Evolutionary conservation across 371 early-diverging fungal species (phyloP).

Genomic region (Rhizopus arrhizus): DNA sequence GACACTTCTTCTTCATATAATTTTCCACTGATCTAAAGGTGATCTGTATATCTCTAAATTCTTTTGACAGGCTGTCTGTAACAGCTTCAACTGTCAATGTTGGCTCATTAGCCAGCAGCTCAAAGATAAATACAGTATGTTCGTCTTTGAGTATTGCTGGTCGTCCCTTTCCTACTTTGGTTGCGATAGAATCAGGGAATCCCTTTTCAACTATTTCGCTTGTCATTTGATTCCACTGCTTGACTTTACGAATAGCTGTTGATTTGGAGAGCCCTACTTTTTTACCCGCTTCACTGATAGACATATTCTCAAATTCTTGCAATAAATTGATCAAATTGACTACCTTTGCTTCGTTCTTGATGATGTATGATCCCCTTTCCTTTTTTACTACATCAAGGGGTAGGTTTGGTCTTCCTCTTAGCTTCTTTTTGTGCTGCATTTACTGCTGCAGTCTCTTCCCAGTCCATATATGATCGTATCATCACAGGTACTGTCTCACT

Average conservation of each 20-base stretch:
- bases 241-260: constrained; percentile 18
- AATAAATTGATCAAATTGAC: constrained; percentile 15
- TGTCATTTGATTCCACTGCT: constrained; percentile 23
- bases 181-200: constrained; percentile 17
- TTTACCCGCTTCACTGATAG: constrained; percentile 18
- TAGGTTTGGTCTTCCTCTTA: constrained; percentile 22
- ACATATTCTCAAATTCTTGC: constrained; percentile 22
- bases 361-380: constrained; percentile 18
- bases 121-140: constrained; percentile 16
- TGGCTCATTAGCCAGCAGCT: constrained; percentile 18
- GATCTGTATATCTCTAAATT: constrained; percentile 25
- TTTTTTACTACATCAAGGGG: constrained; percentile 12
- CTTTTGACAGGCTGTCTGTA: constrained; percentile 10
- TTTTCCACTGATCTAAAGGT: constrained; percentile 21
- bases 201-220: constrained; percentile 13
- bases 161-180: constrained; percentile 8
- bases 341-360: constrained; percentile 13
- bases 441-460: constrained; percentile 13
- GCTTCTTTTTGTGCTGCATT: constrained; percentile 18
- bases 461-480: constrained; percentile 17
- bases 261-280: constrained; percentile 18
- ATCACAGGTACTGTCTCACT: constrained; percentile 14
- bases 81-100: constrained; percentile 18
- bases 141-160: constrained; percentile 17
- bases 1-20: constrained; percentile 13